Evolutionary conservation across 345 rosid species (phyloP).

Genomic region (Carallia brachiata): DNA sequence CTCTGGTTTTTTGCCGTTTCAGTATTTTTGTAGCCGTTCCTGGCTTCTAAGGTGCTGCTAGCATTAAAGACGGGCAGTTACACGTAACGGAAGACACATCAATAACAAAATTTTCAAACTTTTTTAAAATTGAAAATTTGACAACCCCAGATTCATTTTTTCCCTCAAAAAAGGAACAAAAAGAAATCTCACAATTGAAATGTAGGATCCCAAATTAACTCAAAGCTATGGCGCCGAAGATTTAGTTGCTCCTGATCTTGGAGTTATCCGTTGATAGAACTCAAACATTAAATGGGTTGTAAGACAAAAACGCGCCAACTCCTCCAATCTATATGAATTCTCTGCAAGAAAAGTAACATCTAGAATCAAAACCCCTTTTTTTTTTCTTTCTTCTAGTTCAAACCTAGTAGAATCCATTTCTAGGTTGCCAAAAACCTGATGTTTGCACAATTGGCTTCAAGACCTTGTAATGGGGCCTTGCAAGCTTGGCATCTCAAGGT

Average conservation of each 20-base stretch:
- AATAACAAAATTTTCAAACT: too few relatives aligned
- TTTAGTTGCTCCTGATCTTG: background rate
- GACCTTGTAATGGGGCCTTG: conserved; percentile 45
- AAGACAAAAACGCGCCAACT: conserved; percentile 38
- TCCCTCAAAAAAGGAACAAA: conserved; percentile 10
- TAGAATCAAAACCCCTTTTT: conserved; percentile 31
- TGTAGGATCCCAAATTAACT: conserved; percentile 17
- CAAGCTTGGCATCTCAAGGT: conserved; percentile 77
- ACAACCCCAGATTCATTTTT: background rate
- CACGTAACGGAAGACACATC: too few relatives aligned
- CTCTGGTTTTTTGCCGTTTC: conserved; percentile 34
- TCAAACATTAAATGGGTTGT: conserved; percentile 38
- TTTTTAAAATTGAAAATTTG: too few relatives aligned
- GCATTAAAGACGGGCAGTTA: too few relatives aligned
- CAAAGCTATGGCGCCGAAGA: background rate
- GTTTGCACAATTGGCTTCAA: conserved; percentile 46
- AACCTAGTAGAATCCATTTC: conserved; percentile 32
- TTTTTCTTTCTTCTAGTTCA: conserved; percentile 33
- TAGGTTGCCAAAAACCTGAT: conserved; percentile 20
- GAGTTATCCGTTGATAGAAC: background rate
- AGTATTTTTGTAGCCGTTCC: too few relatives aligned
- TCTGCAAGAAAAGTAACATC: conserved; percentile 28
- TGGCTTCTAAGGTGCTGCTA: too few relatives aligned
- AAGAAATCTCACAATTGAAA: conserved; percentile 21
- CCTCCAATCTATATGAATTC: conserved; percentile 34